These are phyloP conservation scores for Wickerhamomyces bovis DNA, from an alignment of 805 yeast species.

Conservation along the genomic window DNA sequence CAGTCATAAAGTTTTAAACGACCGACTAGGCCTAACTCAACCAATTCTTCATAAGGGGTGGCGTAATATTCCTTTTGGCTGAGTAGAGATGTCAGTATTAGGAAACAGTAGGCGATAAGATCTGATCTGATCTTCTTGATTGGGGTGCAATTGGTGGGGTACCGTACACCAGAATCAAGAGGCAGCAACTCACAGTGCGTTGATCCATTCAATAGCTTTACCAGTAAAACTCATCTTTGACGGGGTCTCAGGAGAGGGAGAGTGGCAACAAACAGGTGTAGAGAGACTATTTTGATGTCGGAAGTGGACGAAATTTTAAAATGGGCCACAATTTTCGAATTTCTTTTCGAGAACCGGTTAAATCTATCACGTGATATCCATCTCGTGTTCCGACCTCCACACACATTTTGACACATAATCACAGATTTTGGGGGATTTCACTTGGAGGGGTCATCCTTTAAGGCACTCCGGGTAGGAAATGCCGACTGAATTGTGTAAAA, in stretches of 20 bases:
- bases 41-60: slow-evolving; percentile 44
- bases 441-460: background rate
- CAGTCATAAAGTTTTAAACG: slow-evolving; percentile 65
- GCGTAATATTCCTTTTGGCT: slow-evolving; percentile 24
- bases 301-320: background rate
- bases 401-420: background rate
- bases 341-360: too few species aligned
- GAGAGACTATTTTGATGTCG: background rate
- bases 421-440: background rate
- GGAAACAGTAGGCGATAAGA: background rate
- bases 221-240: background rate
- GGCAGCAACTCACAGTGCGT: slow-evolving; percentile 4
- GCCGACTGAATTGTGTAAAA: too few species aligned
- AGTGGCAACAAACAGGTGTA: background rate
- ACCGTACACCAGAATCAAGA: background rate
- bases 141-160: too few species aligned
- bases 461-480: too few species aligned
- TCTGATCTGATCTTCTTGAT: too few species aligned
- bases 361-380: background rate
- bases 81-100: background rate
- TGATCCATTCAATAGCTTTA: slow-evolving; percentile 4
- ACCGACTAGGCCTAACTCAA: slow-evolving; percentile 48
- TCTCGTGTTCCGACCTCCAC: background rate
- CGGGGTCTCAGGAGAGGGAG: too few species aligned
- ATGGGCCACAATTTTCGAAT: background rate